These are phyloP conservation scores for Puccinia hordei DNA, from an alignment of 1,284 basidiomycete species.

Conservation along the genomic window DNA sequence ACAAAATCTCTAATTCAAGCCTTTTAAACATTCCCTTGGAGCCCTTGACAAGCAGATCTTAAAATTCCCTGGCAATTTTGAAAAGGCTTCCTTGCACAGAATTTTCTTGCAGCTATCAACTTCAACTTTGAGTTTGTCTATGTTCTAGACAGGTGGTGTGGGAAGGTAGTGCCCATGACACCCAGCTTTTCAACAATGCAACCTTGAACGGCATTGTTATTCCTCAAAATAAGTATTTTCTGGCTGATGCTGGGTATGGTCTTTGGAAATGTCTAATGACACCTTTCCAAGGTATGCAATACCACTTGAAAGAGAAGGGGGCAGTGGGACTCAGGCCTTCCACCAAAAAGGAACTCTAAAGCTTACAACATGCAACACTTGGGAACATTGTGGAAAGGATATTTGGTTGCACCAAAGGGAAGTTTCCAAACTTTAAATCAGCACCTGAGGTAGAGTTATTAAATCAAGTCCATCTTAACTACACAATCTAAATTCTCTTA, in stretches of 20 bases:
- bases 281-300: not conserved
- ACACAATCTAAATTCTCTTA: too few species aligned
- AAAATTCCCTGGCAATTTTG: too few species aligned
- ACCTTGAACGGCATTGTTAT: not conserved
- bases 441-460: not conserved
- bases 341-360: not conserved
- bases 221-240: not conserved
- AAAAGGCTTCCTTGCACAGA: not conserved
- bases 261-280: not conserved
- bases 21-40: too few species aligned
- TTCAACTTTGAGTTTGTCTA: constrained; percentile 8
- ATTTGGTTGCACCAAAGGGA: not conserved
- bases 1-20: too few species aligned
- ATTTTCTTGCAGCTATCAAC: not conserved
- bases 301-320: not conserved
- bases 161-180: constrained; percentile 17
- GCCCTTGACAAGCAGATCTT: too few species aligned
- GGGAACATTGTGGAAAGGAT: not conserved
- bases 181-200: not conserved
- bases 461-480: not conserved
- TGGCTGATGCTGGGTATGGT: too few species aligned
- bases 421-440: not conserved
- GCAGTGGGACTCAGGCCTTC: not conserved
- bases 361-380: not conserved
- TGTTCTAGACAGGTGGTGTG: constrained; percentile 14